Evolutionary conservation across 179 eudicot genomes (phyloP).

Genomic region (Vitellaria paradoxa): DNA sequence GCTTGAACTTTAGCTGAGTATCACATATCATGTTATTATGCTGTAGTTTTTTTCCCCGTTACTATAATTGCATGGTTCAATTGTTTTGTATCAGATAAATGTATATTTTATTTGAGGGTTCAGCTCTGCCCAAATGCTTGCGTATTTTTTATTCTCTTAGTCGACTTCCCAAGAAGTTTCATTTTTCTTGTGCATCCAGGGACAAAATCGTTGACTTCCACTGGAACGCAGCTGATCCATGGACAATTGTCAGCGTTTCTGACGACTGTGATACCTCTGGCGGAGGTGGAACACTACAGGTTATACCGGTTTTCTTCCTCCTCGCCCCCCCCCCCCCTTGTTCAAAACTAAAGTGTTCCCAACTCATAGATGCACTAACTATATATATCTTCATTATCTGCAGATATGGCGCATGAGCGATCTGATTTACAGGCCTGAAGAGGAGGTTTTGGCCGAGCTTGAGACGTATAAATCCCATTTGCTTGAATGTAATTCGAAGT

Average conservation of each 20-base stretch:
- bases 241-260: slow-evolving; percentile 92
- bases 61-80: too few relatives aligned
- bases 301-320: slow-evolving; percentile 16
- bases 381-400: neutral
- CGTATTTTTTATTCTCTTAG: too few relatives aligned
- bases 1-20: too few relatives aligned
- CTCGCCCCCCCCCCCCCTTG: neutral
- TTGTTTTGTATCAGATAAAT: too few relatives aligned
- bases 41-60: too few relatives aligned
- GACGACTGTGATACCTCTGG: slow-evolving; percentile 82
- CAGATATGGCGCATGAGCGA: slow-evolving; percentile 99
- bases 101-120: too few relatives aligned
- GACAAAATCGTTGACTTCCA: slow-evolving; percentile 91
- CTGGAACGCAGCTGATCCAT: slow-evolving; percentile 82
- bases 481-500: slow-evolving; percentile 8
- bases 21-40: too few relatives aligned
- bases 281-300: slow-evolving; percentile 96
- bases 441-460: slow-evolving; percentile 86
- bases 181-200: slow-evolving; percentile 35
- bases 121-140: too few relatives aligned
- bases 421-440: slow-evolving; percentile 83
- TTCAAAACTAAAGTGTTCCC: neutral
- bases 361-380: neutral
- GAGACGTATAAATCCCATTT: slow-evolving; percentile 74
- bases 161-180: too few relatives aligned